Evolutionary conservation across 2,329 filamentous ascomycete species (phyloP), one percentile per base, ranked within the genome.

Genomic region (Trichoderma semiorbis): DNA sequence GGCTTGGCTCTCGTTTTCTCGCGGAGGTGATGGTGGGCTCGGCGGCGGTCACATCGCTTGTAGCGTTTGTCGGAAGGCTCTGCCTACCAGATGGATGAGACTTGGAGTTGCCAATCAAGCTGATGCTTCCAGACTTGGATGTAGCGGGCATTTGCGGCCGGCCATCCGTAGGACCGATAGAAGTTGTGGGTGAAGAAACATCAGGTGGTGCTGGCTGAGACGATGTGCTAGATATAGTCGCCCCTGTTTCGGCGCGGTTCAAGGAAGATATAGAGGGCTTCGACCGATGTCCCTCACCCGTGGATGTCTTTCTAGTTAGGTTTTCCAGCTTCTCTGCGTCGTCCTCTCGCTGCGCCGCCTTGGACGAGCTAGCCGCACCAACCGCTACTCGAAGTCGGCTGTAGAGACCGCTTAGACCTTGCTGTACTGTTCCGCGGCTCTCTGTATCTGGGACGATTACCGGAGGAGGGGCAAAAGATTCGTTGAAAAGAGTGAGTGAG

Each of bases 401-500:
- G 80, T 98, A 98, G 47, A 98, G 84, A 1, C 95, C 94, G 78
- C 93, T 97, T 61, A 98, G 85, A 5, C 95, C 94, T 80, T 95
- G 93, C 26, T 90, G 89, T 0, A 91, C 86, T 47, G 93, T 84
- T 10, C 88, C 88, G 79, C 93, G 94, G 72, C 85, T 89, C 76
- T 97, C 94, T 28, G 85, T 81, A 16, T 84, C 82, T 2, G 87
- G 84, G 1, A 88, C 83, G 1, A 87, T 85, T 3, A 86, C 84
- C 0, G 92, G 90, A 6, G 91, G 90, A 1, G 91, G 90, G 1
- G 92, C 93, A 77, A 97, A 53, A 21, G 47, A 95, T 78, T 98
- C 95, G 82, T 97, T 97, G 82, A 98, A 98, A 10, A 94, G 97
- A 3, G 95, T 98, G 62, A 98, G 86, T 39, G 90, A 89, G 74